phyloP scores from a whole-genome alignment of 108 stramenopile species.

The Nannochloropsis oceanica region DNA sequence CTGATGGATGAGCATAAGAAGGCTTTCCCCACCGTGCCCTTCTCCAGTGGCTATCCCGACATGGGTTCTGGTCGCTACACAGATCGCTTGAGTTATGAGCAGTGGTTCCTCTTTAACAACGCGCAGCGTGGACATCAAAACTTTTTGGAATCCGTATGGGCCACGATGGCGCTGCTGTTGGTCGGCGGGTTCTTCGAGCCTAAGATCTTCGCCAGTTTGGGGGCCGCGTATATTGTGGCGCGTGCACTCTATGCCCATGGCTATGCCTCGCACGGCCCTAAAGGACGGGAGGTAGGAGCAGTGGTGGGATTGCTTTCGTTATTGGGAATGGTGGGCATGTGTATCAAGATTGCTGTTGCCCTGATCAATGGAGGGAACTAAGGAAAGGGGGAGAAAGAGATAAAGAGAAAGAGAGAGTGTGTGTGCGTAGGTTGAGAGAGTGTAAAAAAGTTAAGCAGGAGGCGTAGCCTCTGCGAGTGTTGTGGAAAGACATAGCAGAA shows the following conservation, averaged over 20 bases:
- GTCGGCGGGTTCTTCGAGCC: not conserved
- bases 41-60: not conserved
- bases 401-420: not conserved
- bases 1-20: not conserved
- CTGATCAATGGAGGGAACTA: not conserved
- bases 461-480: too few species aligned
- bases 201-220: not conserved
- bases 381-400: not conserved
- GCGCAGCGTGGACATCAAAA: not conserved
- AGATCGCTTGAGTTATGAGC: not conserved
- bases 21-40: not conserved
- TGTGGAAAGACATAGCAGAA: too few species aligned
- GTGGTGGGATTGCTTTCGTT: not conserved
- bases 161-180: not conserved
- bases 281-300: not conserved
- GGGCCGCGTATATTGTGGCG: not conserved
- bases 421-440: not conserved
- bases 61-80: not conserved
- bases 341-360: not conserved
- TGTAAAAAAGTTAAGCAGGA: too few species aligned
- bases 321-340: not conserved
- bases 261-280: not conserved
- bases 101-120: not conserved
- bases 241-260: not conserved
- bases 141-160: not conserved